Evolutionary conservation across 2,329 filamentous ascomycete genomes (phyloP).

Genomic region (Pleomassaria siparia): DNA sequence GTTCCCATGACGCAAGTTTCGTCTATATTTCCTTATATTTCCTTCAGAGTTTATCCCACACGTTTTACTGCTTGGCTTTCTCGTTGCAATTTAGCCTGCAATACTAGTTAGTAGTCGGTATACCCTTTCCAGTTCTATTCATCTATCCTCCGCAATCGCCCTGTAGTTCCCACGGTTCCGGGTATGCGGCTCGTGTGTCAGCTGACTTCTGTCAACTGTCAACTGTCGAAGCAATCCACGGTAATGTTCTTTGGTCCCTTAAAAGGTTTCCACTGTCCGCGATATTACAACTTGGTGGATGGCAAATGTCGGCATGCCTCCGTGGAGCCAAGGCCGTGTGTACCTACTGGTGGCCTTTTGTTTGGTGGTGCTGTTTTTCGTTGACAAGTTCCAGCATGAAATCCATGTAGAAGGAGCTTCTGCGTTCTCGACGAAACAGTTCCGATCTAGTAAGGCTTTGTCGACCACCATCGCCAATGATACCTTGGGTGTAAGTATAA

Average conservation of each 20-base stretch:
- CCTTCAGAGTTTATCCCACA: constrained; percentile 4
- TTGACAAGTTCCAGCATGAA: constrained; percentile 9
- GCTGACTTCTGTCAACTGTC: constrained; percentile 11
- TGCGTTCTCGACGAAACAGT: constrained; percentile 5
- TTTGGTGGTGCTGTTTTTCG: constrained; percentile 10
- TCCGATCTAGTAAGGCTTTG: neutral
- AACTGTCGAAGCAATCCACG: constrained; percentile 2
- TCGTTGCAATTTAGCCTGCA: constrained; percentile 7
- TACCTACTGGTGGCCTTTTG: constrained; percentile 11
- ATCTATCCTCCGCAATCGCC: constrained; percentile 8
- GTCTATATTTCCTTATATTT: constrained; percentile 2
- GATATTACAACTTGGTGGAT: neutral
- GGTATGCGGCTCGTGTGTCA: constrained; percentile 10
- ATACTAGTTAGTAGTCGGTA: neutral
- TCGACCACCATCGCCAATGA: constrained; percentile 15
- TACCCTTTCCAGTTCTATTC: neutral
- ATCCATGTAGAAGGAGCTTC: neutral
- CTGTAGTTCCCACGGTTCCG: constrained; percentile 4
- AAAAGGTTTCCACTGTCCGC: neutral
- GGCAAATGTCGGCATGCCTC: constrained; percentile 15
- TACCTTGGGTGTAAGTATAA: constrained; percentile 24
- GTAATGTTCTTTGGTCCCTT: neutral
- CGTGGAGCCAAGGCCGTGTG: constrained; percentile 15
- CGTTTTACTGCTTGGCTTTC: neutral
- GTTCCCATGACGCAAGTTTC: constrained; percentile 6